Evolutionary conservation across 148 eudicot species (phyloP), one percentile per base, ranked within the genome.

Genomic region (Fagopyrum esculentum): DNA sequence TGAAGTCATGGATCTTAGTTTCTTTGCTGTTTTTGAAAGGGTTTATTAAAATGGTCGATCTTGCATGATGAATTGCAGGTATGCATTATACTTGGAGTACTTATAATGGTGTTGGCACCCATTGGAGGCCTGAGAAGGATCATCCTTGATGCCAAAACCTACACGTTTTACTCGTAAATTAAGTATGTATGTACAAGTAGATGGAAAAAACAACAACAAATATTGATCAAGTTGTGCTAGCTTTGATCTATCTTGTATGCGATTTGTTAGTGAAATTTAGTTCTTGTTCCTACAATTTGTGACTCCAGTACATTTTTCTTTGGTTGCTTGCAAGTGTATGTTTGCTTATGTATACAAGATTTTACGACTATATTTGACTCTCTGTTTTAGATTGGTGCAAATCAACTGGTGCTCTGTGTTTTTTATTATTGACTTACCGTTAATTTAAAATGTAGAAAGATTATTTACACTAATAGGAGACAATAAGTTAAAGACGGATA

Each of bases 101-200:
- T 63, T 63, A 43, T 63, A 63, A 63, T 63, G 69, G 69, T 63
- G 44, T 29, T 63, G 69, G 69, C 69, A 12, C 69, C 69, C 69
- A 63, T 63, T 30, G 69, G 69, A 63, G 69, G 69, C 69, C 69
- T 63, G 4, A 63, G 69, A 63, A 63, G 69, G 69, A 63, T 63
- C 44, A 30, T 63, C 44, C 69, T 63, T 30, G 69, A 63, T 6
- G 69, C 69, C n/a, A 63, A 63, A 63, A 63, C 44, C 40, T 63
- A 63, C 69, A 11, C 29, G 4, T 63, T 63, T 44, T 63, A 63
- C 69, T 63, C 69, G 5, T 63, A 63, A 16, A 63, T 6, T 6
- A 5, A 29, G 63, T 6, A 4, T 13, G 44, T 11, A 35, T 12
- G 6, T 57, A n/a, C 60, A 9, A 57, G 10, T 10, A 63, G 45